A percentile compares a stretch with the other conserved stretches of the same genome.
These are phyloP conservation scores for Schrenkiella parvula DNA, from an alignment of 345 rosid species.

Conservation along the genomic window DNA sequence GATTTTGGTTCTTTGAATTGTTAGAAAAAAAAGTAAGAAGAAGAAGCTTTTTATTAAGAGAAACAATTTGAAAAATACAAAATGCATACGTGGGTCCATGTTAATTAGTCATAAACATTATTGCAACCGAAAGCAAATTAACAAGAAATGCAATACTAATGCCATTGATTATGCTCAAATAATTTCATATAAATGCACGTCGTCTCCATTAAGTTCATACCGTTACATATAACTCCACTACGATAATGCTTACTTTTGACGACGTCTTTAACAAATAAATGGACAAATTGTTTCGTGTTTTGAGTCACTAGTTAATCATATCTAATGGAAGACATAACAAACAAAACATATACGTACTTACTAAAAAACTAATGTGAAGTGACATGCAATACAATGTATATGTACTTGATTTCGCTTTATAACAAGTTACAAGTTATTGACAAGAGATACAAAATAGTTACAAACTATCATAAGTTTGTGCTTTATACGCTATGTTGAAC, in stretches of 20 bases:
- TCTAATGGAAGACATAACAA: background rate
- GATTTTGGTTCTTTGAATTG: conserved; percentile 17
- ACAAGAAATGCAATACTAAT: background rate
- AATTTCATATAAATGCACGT: background rate
- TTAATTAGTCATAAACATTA: background rate
- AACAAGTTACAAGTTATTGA: background rate
- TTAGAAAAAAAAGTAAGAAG: background rate
- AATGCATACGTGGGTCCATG: conserved; percentile 16
- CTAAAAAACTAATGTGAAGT: background rate
- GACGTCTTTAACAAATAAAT: conserved; percentile 8
- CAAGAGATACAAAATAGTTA: background rate
- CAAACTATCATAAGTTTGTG: too few species aligned
- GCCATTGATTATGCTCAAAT: background rate
- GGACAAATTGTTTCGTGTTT: background rate
- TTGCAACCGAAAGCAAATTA: background rate
- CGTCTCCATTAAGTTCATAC: background rate
- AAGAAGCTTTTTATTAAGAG: background rate
- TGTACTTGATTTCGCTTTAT: background rate
- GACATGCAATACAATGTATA: background rate
- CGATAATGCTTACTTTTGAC: background rate
- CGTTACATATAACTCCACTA: background rate
- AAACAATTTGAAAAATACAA: background rate
- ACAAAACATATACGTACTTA: background rate
- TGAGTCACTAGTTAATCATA: background rate
- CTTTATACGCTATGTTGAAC: too few species aligned